Percentiles rank a stretch among this genome's conserved stretches.
Evolutionary conservation across 2,329 filamentous ascomycete genomes (phyloP).

Genomic region (Calycina marina): DNA sequence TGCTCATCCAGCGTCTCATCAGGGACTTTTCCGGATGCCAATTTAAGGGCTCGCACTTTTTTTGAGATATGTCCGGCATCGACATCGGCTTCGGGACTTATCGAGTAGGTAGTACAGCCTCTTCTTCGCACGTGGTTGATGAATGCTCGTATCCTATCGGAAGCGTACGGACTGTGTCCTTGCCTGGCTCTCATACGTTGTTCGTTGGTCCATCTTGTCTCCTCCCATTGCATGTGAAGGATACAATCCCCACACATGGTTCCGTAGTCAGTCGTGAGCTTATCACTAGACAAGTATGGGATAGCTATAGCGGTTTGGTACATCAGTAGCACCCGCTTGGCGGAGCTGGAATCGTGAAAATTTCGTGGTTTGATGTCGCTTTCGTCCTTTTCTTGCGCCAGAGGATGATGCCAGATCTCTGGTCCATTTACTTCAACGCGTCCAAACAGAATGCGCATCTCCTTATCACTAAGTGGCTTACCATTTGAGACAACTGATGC

Average conservation of each 20-base stretch:
- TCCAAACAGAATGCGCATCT: background rate
- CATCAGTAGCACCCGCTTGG: background rate
- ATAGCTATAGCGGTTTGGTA: conserved; percentile 2
- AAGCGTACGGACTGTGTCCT: conserved; percentile 1
- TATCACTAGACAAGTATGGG: conserved; percentile 2
- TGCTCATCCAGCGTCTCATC: background rate
- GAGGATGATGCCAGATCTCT: conserved; percentile 6
- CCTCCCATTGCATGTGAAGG: conserved; percentile 5
- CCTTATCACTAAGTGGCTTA: conserved; percentile 2
- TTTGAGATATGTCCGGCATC: background rate
- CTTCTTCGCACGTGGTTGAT: conserved; percentile 3
- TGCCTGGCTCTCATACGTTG: conserved; percentile 1
- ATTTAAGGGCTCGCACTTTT: background rate
- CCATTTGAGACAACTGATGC: conserved; percentile 1
- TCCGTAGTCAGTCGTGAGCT: conserved; percentile 1
- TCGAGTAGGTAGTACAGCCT: conserved; percentile 2
- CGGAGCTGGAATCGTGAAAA: conserved; percentile 1
- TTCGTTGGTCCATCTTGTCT: conserved; percentile 3
- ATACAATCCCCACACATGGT: conserved; percentile 4
- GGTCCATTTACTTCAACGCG: background rate
- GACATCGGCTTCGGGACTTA: background rate
- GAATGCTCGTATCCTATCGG: background rate
- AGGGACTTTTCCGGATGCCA: background rate
- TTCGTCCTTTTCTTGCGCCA: conserved; percentile 1
- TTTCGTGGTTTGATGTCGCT: conserved; percentile 3